Percentiles rank a stretch among this genome's conserved stretches.
Evolutionary conservation across 305 asterid species (phyloP).

Genomic region (Rubia peregrina): DNA sequence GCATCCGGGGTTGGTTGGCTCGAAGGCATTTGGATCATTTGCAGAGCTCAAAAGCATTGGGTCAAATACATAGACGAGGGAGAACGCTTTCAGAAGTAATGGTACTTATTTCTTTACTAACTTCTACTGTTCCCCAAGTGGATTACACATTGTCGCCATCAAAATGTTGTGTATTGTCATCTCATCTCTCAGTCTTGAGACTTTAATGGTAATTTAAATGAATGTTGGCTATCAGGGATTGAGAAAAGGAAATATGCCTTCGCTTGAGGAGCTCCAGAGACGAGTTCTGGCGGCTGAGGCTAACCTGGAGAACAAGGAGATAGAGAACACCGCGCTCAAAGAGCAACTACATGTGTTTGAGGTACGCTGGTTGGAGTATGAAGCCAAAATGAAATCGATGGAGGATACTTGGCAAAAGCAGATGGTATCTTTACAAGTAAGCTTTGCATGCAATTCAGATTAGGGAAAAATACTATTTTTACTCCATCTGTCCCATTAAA

Average conservation of each 20-base stretch:
- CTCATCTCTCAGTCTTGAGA: background rate
- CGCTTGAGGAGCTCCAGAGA: conserved; percentile 69
- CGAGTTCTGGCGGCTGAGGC: conserved; percentile 44
- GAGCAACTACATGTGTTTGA: conserved; percentile 63
- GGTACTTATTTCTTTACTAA: conserved; percentile 35
- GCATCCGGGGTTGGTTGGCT: conserved; percentile 78
- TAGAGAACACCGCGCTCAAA: conserved; percentile 58
- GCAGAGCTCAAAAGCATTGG: conserved; percentile 28
- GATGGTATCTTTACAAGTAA: conserved; percentile 81
- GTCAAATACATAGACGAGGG: conserved; percentile 32
- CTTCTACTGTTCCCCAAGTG: background rate
- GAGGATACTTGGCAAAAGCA: conserved; percentile 94
- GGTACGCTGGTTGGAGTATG: conserved; percentile 70
- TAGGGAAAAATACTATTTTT: background rate
- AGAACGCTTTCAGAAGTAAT: conserved; percentile 50
- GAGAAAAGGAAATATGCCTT: conserved; percentile 42
- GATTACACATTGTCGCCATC: background rate
- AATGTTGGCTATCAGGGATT: conserved; percentile 43
- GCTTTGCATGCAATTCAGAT: conserved; percentile 2
- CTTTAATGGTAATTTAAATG: conserved; percentile 10
- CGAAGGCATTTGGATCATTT: conserved; percentile 44
- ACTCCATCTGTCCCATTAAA: background rate
- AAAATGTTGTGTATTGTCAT: background rate
- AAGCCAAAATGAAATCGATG: conserved; percentile 75
- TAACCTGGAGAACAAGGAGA: conserved; percentile 57